Percentiles rank a stretch among this genome's conserved stretches.
These are phyloP conservation scores for Clavulina sp. DNA, from an alignment of 768 basidiomycete genomes.

Conservation along the genomic window DNA sequence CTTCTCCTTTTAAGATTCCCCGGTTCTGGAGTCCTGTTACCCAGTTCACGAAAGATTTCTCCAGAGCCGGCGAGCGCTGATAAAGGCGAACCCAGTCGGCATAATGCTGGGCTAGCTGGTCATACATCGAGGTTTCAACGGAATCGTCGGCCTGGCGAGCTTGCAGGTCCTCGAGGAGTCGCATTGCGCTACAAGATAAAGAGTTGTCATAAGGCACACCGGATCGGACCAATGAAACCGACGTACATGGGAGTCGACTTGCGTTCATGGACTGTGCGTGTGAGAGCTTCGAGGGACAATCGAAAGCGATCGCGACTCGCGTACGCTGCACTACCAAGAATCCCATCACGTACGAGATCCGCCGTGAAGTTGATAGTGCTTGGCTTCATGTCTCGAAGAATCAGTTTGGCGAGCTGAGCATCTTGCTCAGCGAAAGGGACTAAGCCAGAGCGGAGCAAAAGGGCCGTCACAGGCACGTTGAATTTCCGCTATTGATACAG, in stretches of 20 bases:
- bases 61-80: constrained; percentile 75
- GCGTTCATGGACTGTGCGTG: constrained; percentile 49
- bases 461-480: constrained; percentile 85
- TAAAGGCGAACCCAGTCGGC: constrained; percentile 83
- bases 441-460: constrained; percentile 68
- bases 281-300: constrained; percentile 64
- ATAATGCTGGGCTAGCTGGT: constrained; percentile 21
- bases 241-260: constrained; percentile 76
- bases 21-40: constrained; percentile 96
- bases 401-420: constrained; percentile 72
- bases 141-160: constrained; percentile 32
- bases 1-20: constrained; percentile 89
- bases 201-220: constrained; percentile 1
- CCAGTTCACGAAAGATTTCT: constrained; percentile 90
- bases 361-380: constrained; percentile 67
- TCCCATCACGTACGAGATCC: constrained; percentile 69
- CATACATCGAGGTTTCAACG: constrained; percentile 15
- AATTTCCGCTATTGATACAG: constrained; percentile 59
- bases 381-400: constrained; percentile 61
- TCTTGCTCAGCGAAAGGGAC: constrained; percentile 66
- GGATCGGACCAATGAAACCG: constrained; percentile 11
- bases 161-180: constrained; percentile 67
- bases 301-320: constrained; percentile 54
- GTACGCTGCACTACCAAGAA: constrained; percentile 63
- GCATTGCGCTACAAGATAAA: constrained; percentile 34